Evolutionary conservation across 192 early-diverging fungal species (phyloP).

Genomic region (Backusella morwellensis): DNA sequence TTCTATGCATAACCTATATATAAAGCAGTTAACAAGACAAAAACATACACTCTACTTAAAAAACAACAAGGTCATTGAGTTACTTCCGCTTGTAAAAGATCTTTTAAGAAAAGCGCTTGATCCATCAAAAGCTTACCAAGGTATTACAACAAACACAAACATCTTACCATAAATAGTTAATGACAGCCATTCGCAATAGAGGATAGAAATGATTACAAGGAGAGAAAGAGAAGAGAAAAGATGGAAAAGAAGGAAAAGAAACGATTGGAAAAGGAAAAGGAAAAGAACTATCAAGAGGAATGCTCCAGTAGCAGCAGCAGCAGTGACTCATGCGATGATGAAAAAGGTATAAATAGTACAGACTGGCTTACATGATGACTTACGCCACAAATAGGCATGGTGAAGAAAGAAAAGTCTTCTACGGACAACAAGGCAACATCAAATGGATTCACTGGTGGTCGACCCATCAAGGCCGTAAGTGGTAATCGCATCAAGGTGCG

Average conservation of each 20-base stretch:
- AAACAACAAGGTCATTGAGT: conserved; percentile 35
- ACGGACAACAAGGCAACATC: background rate
- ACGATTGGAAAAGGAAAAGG: conserved; percentile 2
- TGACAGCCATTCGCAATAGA: background rate
- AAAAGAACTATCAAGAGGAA: background rate
- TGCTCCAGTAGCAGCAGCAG: conserved; percentile 1
- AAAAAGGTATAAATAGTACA: background rate
- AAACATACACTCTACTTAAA: background rate
- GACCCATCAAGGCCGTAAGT: conserved; percentile 28
- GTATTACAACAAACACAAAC: background rate
- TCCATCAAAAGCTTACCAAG: conserved; percentile 22
- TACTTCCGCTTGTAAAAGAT: conserved; percentile 51
- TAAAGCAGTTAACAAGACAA: background rate
- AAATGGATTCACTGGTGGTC: conserved; percentile 12
- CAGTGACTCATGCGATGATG: background rate
- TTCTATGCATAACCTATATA: too few species aligned
- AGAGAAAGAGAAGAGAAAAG: conserved; percentile 28
- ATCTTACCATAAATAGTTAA: conserved; percentile 1
- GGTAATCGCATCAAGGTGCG: conserved; percentile 44
- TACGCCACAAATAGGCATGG: background rate
- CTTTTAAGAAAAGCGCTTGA: conserved; percentile 43
- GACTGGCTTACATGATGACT: background rate
- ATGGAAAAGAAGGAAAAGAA: background rate
- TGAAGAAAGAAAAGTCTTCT: background rate
- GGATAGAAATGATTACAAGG: conserved; percentile 30